Base-by-base conservation (phyloP, 1,139 yeast genomes). In the Scheffersomyces segobiensis region DNA sequence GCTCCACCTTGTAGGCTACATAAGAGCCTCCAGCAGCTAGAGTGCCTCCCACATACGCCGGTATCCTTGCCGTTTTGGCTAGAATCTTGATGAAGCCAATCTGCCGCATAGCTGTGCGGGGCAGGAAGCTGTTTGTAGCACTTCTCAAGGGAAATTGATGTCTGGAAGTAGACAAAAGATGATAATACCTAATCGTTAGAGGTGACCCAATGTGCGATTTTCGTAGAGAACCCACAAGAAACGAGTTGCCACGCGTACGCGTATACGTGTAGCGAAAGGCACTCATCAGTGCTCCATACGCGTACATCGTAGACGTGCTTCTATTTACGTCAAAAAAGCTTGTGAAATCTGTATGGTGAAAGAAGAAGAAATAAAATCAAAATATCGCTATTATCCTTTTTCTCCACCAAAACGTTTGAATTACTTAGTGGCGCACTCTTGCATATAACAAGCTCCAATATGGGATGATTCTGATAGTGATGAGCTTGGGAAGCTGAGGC, bases 21-120 rank as follows among this genome's bases (percentile, higher is more conserved):
- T 93, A 95, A 3, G 97, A 89, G 0, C 97, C 97, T 3, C 97
- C 97, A 8, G 98, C 98, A 1, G 97, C 97, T 52, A 93, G 74
- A 0, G 97, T 92, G 8, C 97, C 96, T 1, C 97, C 97, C 0
- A 91, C 76, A 63, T 91, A 91, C 0, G 92, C 93, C 0, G 96
- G 96, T 1, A 89, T 73, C 60, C 85, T 84, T 3, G 86, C 81
- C 1, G 78, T 77, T 53, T 75, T 65, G 8, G 75, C 73, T 42
- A 76, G 53, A 4, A 83, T 76, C 66, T 86, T 88, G 48, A 85
- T 81, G 49, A 89, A 81, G 12, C 80, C 80, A 39, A 79, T 63
- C 56, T 78, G 72, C 58, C 83, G 62, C 18, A 62, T 63, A 49
- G 56, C 56, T 12, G 24, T 48, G 17, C 19, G n/a, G 8, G 50